phyloP scores from a whole-genome alignment of 768 basidiomycete species.

The Cyathus striatus region DNA sequence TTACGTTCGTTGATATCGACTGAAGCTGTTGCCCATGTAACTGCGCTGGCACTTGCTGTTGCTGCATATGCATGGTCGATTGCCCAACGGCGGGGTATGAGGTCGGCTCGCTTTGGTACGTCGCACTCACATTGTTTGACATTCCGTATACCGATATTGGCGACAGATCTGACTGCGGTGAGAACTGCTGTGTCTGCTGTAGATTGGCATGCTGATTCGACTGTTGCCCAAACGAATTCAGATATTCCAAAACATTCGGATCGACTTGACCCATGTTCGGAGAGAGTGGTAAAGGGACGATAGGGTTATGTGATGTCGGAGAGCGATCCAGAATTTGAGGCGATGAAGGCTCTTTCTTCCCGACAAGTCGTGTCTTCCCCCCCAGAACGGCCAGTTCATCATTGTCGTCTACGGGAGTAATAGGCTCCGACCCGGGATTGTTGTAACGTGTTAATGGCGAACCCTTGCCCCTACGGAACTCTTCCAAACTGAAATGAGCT shows the following conservation, averaged over 20 bases:
- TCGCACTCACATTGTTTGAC: slow-evolving; percentile 27
- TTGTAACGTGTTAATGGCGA: slow-evolving; percentile 35
- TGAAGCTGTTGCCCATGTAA: slow-evolving; percentile 22
- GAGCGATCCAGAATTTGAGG: slow-evolving; percentile 57
- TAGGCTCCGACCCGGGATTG: slow-evolving; percentile 32
- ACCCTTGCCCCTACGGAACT: slow-evolving; percentile 54
- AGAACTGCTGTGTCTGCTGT: slow-evolving; percentile 14
- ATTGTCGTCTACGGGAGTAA: slow-evolving; percentile 43
- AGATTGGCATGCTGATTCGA: slow-evolving; percentile 13
- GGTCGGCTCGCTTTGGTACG: slow-evolving; percentile 28
- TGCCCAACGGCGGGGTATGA: slow-evolving; percentile 22
- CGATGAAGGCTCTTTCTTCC: slow-evolving; percentile 54
- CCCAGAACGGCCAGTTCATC: slow-evolving; percentile 63
- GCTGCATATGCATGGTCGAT: slow-evolving; percentile 17
- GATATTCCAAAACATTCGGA: slow-evolving; percentile 62
- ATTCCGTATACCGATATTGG: slow-evolving; percentile 44
- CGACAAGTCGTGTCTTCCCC: slow-evolving; percentile 61
- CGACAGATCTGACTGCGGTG: slow-evolving; percentile 30
- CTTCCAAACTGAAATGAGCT: slow-evolving; percentile 60
- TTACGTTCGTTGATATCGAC: background rate
- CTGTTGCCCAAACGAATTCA: slow-evolving; percentile 52
- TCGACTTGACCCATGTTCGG: slow-evolving; percentile 47
- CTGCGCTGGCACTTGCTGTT: slow-evolving; percentile 15
- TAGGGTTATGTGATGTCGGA: slow-evolving; percentile 65
- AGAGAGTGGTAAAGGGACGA: slow-evolving; percentile 65